Evolutionary conservation across 2,329 filamentous ascomycete species (phyloP).

Genomic region (Xylariaceae sp.): DNA sequence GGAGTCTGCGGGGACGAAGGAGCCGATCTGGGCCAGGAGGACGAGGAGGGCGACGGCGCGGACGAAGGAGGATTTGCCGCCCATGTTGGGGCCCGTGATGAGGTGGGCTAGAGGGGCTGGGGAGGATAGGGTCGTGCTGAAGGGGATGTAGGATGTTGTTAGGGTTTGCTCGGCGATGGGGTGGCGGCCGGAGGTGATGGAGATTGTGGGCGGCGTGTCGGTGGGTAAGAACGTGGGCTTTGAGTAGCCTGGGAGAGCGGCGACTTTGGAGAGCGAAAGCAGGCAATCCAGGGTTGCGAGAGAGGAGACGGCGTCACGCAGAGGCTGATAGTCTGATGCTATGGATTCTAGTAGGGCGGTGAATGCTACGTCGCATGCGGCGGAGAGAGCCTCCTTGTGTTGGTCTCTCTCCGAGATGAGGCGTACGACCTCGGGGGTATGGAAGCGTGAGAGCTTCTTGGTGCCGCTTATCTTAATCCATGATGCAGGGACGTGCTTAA

Average conservation of each 20-base stretch:
- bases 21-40: slow-evolving; percentile 92
- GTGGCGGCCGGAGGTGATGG: slow-evolving; percentile 73
- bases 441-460: slow-evolving; percentile 87
- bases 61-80: slow-evolving; percentile 96
- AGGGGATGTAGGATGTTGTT: slow-evolving; percentile 84
- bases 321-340: slow-evolving; percentile 77
- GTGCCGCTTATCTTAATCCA: slow-evolving; percentile 96
- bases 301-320: slow-evolving; percentile 82
- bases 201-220: slow-evolving; percentile 62
- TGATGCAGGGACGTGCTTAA: slow-evolving; percentile 86
- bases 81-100: slow-evolving; percentile 97
- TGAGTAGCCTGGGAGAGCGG: slow-evolving; percentile 80
- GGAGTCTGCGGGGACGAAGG: slow-evolving; percentile 79
- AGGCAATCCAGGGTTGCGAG: slow-evolving; percentile 88
- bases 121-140: slow-evolving; percentile 70
- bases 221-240: slow-evolving; percentile 67
- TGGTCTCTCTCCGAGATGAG: slow-evolving; percentile 86
- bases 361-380: slow-evolving; percentile 86
- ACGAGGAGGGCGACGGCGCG: slow-evolving; percentile 86
- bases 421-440: slow-evolving; percentile 83
- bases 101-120: slow-evolving; percentile 69
- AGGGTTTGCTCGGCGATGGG: slow-evolving; percentile 94
- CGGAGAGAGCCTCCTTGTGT: slow-evolving; percentile 87
- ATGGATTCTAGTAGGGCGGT: slow-evolving; percentile 66
- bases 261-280: slow-evolving; percentile 78